Evolutionary conservation across 805 yeast species (phyloP), one percentile per base, ranked within the genome.

Genomic region (Teunomyces pallodes): DNA sequence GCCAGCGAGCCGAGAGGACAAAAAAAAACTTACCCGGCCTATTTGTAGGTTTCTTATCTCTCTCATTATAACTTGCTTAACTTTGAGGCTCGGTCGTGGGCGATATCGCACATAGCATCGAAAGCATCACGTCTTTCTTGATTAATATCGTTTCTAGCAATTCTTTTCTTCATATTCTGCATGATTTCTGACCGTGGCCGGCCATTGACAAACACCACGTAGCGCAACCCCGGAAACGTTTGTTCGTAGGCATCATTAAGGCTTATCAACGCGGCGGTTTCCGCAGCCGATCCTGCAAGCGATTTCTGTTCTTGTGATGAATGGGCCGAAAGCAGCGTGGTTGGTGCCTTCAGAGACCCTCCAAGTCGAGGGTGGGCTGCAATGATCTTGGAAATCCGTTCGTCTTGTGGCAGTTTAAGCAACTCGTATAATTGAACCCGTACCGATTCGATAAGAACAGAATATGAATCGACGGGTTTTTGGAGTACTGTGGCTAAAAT

Each of bases 331-430:
- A 88, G 71, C 27, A 69, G 74, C 16, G 53, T 58, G 5, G 43
- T 35, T 13, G 46, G 43, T 40, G 56, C 51, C 60, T 67, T 55
- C 4, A 46, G 38, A 9, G 55, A 46, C 4, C 51, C 55, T 0
- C 97, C 97, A 13, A 90, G 70, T 47, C 96, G 74, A 13, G 97
- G 97, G 67, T 90, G 97, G 0, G 97, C 96, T 0, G 88, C 84
- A n/a, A 91, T 81, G 48, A 91, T 89, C 35, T 76, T 68, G 39
- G 74, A 58, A 9, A 79, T 62, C 14, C 61, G 58, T 38, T 55
- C 66, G 12, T 35, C 49, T 31, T 64, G 64, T 3, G 64, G 58
- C 7, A 58, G 53, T 8, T 49, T 42, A 7, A 72, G 59, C 30
- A 75, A 64, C 10, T 52, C 43, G 3, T 71, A 55, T 14, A 85